Base-by-base conservation (phyloP, 2,329 filamentous ascomycete species). In the Exophiala aquamarina region DNA sequence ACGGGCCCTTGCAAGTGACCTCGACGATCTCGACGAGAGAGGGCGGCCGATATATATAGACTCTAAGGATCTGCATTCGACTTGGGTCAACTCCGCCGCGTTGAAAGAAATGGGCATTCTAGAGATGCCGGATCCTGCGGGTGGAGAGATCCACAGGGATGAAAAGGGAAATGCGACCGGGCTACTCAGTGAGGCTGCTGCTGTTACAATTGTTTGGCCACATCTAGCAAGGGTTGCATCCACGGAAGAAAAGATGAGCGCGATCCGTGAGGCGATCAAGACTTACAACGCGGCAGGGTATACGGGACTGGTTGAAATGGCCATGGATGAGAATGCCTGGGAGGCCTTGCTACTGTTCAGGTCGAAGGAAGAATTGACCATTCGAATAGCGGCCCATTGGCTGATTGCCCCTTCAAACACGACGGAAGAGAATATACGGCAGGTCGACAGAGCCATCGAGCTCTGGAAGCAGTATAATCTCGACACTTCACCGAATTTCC, bases 281-380 rank as follows among this genome's bases (percentile, higher is more conserved):
- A 65, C 68, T 8, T 77, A 76, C 47, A 70, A 70, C 20, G 60
- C 65, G 0, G 68, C 67, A 0, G 74, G 74, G 1, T 74, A 72
- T 44, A 76, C 74, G 0, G 72, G 73, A 2, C 61, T 74, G 28
- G 66, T 76, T 5, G 74, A 77, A 37, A 76, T 77, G 74, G 74
- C 73, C 15, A 76, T 75, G 72, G 72, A 77, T 43, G 73, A 76
- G 26, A 64, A 65, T 17, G 65, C 66, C 1, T 77, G 74, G 74
- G 68, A 68, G 34, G 65, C 72, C 0, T 56, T 77, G 17, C 60
- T 70, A 3, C 59, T 65, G 4, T 61, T 74, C 17, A 65, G 63
- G n/a, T 38, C 44, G 3, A 55, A 59, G n/a, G 65, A 66, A 2
- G 38, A 53, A 2, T 53, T 74, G 3, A 68, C 70, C 0, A 61